Evolutionary conservation across 257 asterid genomes (phyloP).

Genomic region (Solanum sejunctum): DNA sequence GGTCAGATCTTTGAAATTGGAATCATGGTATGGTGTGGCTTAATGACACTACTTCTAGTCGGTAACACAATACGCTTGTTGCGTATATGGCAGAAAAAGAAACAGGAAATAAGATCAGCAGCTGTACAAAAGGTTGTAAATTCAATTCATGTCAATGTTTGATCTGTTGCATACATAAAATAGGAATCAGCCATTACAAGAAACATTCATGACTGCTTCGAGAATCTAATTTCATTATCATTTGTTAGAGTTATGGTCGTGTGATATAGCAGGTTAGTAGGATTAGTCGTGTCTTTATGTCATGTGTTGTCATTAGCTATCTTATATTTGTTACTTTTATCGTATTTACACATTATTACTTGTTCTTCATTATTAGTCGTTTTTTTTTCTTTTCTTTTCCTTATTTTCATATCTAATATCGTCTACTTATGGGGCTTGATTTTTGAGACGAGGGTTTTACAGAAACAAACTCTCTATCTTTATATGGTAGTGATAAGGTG

Average conservation of each 20-base stretch:
- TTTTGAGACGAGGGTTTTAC: too few relatives aligned
- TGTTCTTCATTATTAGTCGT: too few relatives aligned
- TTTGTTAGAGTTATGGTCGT: neutral
- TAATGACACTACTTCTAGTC: slow-evolving; percentile 24
- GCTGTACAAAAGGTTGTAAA: neutral
- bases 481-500: too few relatives aligned
- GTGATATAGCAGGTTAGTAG: too few relatives aligned
- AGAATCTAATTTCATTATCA: neutral
- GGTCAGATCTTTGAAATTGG: slow-evolving; percentile 7
- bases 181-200: neutral
- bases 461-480: too few relatives aligned
- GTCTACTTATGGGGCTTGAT: too few relatives aligned
- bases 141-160: neutral
- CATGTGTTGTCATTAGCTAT: too few relatives aligned
- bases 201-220: neutral
- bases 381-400: too few relatives aligned
- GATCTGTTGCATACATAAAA: neutral
- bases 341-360: too few relatives aligned
- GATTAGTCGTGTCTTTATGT: too few relatives aligned
- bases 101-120: slow-evolving; percentile 4
- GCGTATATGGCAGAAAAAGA: slow-evolving; percentile 16
- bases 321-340: too few relatives aligned
- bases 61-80: slow-evolving; percentile 28
- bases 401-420: too few relatives aligned
- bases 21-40: slow-evolving; percentile 22